Evolutionary conservation across 345 rosid species (phyloP).

Genomic region (Tarenaya hassleriana): DNA sequence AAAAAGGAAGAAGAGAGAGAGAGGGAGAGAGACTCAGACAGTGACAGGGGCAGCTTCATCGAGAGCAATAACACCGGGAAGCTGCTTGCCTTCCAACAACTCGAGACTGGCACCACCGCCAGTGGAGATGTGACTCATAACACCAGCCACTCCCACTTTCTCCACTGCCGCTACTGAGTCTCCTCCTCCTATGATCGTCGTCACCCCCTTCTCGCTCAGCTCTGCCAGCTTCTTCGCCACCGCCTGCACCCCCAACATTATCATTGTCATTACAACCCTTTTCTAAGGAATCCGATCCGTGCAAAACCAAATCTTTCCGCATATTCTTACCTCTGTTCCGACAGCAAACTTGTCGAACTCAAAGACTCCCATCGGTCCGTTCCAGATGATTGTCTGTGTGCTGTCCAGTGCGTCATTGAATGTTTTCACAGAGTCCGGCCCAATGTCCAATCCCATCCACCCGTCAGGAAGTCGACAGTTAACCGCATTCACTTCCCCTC

Average conservation of each 20-base stretch:
- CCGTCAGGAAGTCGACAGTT: too few relatives aligned
- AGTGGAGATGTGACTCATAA: constrained; percentile 96
- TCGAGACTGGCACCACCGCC: constrained; percentile 98
- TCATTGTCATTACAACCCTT: not conserved
- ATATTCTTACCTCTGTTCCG: constrained; percentile 82
- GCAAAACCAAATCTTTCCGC: too few relatives aligned
- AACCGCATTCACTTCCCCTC: too few relatives aligned
- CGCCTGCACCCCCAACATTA: constrained; percentile 41
- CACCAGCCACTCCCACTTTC: constrained; percentile 83
- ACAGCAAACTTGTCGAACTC: constrained; percentile 84
- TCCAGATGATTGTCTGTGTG: too few relatives aligned
- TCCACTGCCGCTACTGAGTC: constrained; percentile 97
- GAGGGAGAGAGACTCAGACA: too few relatives aligned
- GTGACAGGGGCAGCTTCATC: constrained; percentile 49
- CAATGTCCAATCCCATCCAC: constrained; percentile 95
- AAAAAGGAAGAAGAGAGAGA: too few relatives aligned
- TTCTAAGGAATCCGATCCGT: too few relatives aligned
- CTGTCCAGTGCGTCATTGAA: constrained; percentile 61
- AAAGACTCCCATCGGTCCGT: constrained; percentile 97
- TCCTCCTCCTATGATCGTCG: constrained; percentile 91
- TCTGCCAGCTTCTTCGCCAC: constrained; percentile 83
- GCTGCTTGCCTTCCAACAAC: constrained; percentile 85
- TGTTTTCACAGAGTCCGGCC: constrained; percentile 71
- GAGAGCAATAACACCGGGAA: constrained; percentile 91
- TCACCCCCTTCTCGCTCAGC: constrained; percentile 75